phyloP scores from a whole-genome alignment of 1,284 basidiomycete genomes.

The Heterobasidion parviporum region DNA sequence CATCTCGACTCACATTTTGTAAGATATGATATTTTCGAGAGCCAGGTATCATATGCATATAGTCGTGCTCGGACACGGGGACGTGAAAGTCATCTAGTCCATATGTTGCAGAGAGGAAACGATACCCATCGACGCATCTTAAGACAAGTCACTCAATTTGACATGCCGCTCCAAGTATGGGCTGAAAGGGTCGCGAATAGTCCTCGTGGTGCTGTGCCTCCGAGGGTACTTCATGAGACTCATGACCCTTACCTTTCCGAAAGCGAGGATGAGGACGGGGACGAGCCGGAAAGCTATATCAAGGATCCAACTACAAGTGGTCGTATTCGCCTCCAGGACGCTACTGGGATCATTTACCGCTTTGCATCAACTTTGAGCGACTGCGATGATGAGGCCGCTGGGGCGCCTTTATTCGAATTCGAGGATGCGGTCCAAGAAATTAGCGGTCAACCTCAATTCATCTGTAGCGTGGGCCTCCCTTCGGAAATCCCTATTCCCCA shows the following conservation, averaged over 20 bases:
- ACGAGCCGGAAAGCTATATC: conserved; percentile 27
- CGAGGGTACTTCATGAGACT: conserved; percentile 30
- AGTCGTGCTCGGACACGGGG: conserved; percentile 37
- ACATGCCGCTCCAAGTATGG: conserved; percentile 33
- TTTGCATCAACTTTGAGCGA: conserved; percentile 23
- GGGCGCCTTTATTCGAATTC: conserved; percentile 33
- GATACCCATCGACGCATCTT: conserved; percentile 45
- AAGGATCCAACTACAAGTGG: conserved; percentile 51
- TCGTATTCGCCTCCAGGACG: conserved; percentile 45
- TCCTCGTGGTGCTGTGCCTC: conserved; percentile 36
- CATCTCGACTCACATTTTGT: conserved; percentile 4
- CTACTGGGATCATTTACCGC: conserved; percentile 45
- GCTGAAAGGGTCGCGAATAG: conserved; percentile 30
- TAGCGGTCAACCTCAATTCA: conserved; percentile 19
- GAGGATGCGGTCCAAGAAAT: conserved; percentile 18
- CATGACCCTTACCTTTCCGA: conserved; percentile 36
- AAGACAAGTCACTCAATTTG: conserved; percentile 18
- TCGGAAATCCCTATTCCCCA: conserved; percentile 28
- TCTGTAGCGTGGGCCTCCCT: conserved; percentile 44
- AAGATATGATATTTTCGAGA: conserved; percentile 57
- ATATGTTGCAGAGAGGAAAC: conserved; percentile 55
- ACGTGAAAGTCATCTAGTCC: conserved; percentile 43
- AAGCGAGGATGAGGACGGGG: conserved; percentile 32
- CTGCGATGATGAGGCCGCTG: conserved; percentile 9
- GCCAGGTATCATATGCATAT: conserved; percentile 50